Percentiles rank a stretch among this genome's conserved stretches.
phyloP scores from a whole-genome alignment of 345 rosid genomes.

The Gossypium turneri region DNA sequence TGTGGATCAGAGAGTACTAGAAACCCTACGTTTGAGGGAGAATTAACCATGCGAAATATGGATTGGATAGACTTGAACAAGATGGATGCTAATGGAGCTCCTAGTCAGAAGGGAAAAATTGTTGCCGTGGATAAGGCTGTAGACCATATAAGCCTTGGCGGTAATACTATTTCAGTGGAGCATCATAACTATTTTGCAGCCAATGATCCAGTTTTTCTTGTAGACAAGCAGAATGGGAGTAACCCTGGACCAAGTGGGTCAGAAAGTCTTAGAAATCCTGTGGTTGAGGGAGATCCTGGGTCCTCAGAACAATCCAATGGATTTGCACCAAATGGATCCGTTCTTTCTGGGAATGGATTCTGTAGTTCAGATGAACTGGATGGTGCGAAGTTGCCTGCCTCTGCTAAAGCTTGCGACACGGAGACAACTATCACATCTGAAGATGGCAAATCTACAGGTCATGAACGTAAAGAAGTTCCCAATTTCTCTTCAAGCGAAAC shows the following conservation, averaged over 20 bases:
- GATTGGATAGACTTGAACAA: slow-evolving; percentile 27
- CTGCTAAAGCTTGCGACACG: slow-evolving; percentile 7
- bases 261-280: slow-evolving; percentile 15
- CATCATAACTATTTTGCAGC: slow-evolving; percentile 33
- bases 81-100: slow-evolving; percentile 21
- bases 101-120: slow-evolving; percentile 19
- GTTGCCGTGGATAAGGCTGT: slow-evolving; percentile 22
- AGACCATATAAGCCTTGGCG: slow-evolving; percentile 18
- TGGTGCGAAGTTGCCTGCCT: slow-evolving; percentile 14
- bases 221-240: slow-evolving; percentile 34
- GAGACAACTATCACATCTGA: slow-evolving; percentile 15
- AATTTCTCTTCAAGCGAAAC: slow-evolving; percentile 21
- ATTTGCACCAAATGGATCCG: slow-evolving; percentile 18
- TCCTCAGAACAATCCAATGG: slow-evolving; percentile 27
- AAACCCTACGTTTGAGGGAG: slow-evolving; percentile 15
- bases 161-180: slow-evolving; percentile 13
- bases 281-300: slow-evolving; percentile 21
- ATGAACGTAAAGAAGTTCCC: slow-evolving; percentile 9
- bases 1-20: slow-evolving; percentile 23
- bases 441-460: slow-evolving; percentile 18
- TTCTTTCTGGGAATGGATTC: slow-evolving; percentile 27
- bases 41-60: neutral
- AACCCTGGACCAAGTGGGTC: slow-evolving; percentile 26
- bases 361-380: slow-evolving; percentile 20
- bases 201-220: slow-evolving; percentile 9